Evolutionary conservation across 768 basidiomycete species (phyloP).

Genomic region (Tulasnella calospora): DNA sequence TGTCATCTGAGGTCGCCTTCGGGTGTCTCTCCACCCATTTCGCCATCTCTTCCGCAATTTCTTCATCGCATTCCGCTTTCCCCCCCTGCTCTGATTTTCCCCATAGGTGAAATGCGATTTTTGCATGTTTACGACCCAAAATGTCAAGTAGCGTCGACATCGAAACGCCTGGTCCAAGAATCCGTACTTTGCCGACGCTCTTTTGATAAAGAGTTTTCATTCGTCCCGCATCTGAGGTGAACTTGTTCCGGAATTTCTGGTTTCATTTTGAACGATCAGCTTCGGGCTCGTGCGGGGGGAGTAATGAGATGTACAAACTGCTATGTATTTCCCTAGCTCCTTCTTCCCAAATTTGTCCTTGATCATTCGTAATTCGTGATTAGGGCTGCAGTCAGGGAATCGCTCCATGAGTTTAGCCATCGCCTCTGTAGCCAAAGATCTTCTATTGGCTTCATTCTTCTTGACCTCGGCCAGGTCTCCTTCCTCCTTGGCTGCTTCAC

Average conservation of each 20-base stretch:
- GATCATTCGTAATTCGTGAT: neutral
- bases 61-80: neutral
- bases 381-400: neutral
- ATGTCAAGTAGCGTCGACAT: neutral
- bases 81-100: neutral
- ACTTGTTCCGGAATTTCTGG: neutral
- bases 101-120: neutral
- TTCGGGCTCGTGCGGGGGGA: no score
- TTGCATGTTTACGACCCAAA: neutral
- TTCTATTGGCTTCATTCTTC: neutral
- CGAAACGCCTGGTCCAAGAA: neutral
- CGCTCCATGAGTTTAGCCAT: neutral
- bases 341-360: neutral
- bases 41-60: neutral
- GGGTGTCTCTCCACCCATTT: neutral
- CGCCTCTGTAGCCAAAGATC: neutral
- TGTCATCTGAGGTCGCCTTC: neutral
- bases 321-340: neutral
- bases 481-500: neutral
- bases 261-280: neutral
- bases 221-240: neutral
- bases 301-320: neutral
- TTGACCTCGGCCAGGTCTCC: neutral
- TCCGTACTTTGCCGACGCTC: neutral
- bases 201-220: neutral